phyloP scores from a whole-genome alignment of 2,329 filamentous ascomycete genomes.

The Aspergillus sp. region DNA sequence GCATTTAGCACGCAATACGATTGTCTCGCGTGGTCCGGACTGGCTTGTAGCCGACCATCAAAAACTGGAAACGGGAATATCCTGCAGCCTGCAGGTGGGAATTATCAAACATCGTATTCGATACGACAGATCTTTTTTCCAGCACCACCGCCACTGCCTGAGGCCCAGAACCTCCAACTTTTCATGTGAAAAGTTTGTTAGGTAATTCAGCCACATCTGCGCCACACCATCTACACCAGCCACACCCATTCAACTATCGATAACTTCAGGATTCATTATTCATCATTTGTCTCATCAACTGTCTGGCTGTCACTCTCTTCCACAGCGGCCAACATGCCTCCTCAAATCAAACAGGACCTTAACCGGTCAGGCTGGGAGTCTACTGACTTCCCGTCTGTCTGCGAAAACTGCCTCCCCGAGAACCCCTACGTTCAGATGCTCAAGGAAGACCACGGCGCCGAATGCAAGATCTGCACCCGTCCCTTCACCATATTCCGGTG shows the following conservation, averaged over 20 bases:
- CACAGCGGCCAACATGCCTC: constrained; percentile 52
- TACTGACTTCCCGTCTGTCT: constrained; percentile 52
- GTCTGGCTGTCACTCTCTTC: neutral
- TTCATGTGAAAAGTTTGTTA: neutral
- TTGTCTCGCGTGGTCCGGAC: neutral
- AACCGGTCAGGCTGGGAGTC: constrained; percentile 97
- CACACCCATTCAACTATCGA: neutral
- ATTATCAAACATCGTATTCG: constrained; percentile 1
- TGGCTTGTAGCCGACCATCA: no score
- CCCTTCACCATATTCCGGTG: constrained; percentile 95
- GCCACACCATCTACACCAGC: neutral
- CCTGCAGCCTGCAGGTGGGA: neutral
- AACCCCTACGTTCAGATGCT: constrained; percentile 99
- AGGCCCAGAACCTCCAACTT: neutral
- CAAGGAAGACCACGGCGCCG: constrained; percentile 91
- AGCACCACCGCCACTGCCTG: neutral
- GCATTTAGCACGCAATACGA: neutral
- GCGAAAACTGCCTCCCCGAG: constrained; percentile 89
- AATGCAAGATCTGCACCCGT: constrained; percentile 85
- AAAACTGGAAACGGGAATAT: neutral
- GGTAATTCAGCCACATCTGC: neutral
- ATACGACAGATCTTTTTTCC: neutral
- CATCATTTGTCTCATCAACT: neutral
- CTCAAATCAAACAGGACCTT: constrained; percentile 93
- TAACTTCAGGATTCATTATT: neutral